Evolutionary conservation across 768 basidiomycete genomes (phyloP), one percentile per base, ranked within the genome.

Genomic region (button mushroom (Agaricus bisporus)): DNA sequence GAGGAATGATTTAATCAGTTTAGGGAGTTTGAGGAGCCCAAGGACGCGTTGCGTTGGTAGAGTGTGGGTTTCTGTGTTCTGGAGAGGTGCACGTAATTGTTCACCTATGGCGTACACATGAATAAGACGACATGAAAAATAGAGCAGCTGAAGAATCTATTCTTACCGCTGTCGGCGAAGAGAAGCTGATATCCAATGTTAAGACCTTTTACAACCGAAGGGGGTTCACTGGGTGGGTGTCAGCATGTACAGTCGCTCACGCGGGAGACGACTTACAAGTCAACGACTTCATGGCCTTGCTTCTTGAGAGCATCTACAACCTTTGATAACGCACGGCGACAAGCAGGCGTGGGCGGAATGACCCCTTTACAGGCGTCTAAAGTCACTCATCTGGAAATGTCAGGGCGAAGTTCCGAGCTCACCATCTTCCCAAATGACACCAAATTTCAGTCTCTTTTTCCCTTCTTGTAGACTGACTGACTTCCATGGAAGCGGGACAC

Each of bases 401-500:
- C 32, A 22, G 17, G n/a, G 47, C 26, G 41, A 26, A 17, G 26
- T 6, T 17, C 32, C 3, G 35, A 39, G 60, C 71, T 49, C 56
- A 81, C 84, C 79, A 61, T 86, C 85, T 41, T 82, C 77, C 79
- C 82, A 79, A 55, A 85, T 65, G 36, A 85, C 70, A 25, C 75
- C 76, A 74, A 85, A 86, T 58, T 81, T 81, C 35, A 85, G 65
- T 59, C 78, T 77, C 37, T 76, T 66, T 14, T 69, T 77, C 65
- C 70, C 73, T 51, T 67, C 76, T 56, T 63, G 78, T 41, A 74
- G 72, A 66, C 77, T 64, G 9, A 77, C 58, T 17, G 70, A 63
- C 54, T 69, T 64, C 79, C 79, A 80, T 5, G 76, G 72, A 25
- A 80, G 65, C 4, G 78, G 77, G 38, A 78, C 62, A 55, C 79